Conservation (phyloP, 306 rosid species). For the Rosa persica region DNA sequence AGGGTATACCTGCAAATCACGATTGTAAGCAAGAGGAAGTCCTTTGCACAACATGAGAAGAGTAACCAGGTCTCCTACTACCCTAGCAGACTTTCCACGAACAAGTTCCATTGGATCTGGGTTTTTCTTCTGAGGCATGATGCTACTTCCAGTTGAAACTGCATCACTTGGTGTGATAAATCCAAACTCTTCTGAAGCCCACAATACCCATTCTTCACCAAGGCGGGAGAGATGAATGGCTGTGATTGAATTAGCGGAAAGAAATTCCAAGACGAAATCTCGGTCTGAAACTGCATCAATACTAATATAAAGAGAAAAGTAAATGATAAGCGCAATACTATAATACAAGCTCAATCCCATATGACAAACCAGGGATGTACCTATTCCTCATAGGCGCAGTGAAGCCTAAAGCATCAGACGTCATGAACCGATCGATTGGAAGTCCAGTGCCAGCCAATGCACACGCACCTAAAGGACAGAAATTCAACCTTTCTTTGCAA, state of each 20-base stretch:
- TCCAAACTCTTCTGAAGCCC: conserved; percentile 99
- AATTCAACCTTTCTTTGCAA: conserved; percentile 85
- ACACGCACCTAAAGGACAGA: conserved; percentile 91
- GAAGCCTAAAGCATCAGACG: conserved; percentile 77
- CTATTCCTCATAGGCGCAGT: conserved; percentile 92
- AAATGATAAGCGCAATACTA: neutral
- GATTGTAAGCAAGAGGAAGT: conserved; percentile 95
- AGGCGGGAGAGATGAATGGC: conserved; percentile 97
- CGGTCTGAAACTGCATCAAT: conserved; percentile 99
- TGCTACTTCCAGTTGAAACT: conserved; percentile 96
- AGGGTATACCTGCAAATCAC: conserved; percentile 82
- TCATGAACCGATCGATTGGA: conserved; percentile 97
- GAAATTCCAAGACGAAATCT: conserved; percentile 85
- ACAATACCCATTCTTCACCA: conserved; percentile 98
- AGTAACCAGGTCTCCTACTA: conserved; percentile 83
- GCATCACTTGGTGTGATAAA: conserved; percentile 88
- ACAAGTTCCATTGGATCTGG: conserved; percentile 99
- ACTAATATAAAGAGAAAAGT: conserved; percentile 40
- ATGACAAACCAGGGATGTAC: conserved; percentile 34
- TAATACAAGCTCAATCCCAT: neutral
- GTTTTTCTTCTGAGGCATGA: conserved; percentile 99
- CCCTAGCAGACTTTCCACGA: conserved; percentile 95
- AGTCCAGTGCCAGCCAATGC: conserved; percentile 99
- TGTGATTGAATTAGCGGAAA: conserved; percentile 79
- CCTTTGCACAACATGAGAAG: conserved; percentile 95